These are phyloP conservation scores for Scleroderma citrinum DNA, from an alignment of 768 basidiomycete genomes.

Conservation along the genomic window DNA sequence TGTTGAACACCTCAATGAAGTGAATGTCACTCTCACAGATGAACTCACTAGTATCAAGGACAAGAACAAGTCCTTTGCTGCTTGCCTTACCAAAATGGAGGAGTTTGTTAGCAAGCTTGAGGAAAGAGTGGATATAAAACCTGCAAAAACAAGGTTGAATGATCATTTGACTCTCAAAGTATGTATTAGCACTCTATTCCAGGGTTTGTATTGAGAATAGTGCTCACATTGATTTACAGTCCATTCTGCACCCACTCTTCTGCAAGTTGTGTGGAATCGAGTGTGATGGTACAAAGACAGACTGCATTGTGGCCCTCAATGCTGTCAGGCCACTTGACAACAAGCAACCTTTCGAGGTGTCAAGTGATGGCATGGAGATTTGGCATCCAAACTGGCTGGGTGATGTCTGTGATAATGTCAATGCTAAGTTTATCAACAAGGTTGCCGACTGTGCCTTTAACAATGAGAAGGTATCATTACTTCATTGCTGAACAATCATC, in stretches of 20 bases:
- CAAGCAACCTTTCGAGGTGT: background rate
- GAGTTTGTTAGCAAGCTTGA: too few species aligned
- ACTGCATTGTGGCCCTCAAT: background rate
- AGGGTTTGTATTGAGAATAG: too few species aligned
- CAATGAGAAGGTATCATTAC: background rate
- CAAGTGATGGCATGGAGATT: background rate
- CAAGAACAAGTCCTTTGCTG: too few species aligned
- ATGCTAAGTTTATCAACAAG: background rate
- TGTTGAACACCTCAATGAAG: too few species aligned
- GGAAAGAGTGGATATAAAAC: too few species aligned
- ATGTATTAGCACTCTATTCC: too few species aligned
- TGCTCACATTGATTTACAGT: background rate
- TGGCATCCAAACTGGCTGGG: slow-evolving; percentile 1
- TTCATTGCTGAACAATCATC: background rate
- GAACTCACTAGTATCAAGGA: too few species aligned
- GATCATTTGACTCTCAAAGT: too few species aligned
- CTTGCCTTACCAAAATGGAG: too few species aligned
- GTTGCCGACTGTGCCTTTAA: background rate
- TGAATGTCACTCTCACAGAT: too few species aligned
- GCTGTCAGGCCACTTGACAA: background rate
- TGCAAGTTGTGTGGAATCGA: background rate
- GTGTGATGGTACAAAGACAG: background rate
- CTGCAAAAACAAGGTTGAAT: too few species aligned
- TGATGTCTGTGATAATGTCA: background rate
- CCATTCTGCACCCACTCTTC: background rate